Conservation (phyloP, 331 rosid genomes). For the Saraca asoca region DNA sequence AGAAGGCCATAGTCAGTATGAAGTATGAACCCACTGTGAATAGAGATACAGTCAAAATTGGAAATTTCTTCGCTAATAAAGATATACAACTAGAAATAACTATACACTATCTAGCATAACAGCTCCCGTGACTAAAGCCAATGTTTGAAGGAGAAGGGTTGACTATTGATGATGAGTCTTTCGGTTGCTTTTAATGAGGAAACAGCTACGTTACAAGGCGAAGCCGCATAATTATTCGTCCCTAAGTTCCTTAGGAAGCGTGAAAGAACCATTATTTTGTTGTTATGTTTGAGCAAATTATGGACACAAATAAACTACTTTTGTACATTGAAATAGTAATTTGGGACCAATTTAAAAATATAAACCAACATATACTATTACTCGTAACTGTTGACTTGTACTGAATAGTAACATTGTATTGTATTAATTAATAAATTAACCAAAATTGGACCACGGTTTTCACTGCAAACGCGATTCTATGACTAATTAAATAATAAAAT, state of each 20-base stretch:
- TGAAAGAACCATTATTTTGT: conserved; percentile 5
- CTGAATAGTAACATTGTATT: neutral
- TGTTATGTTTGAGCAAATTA: conserved; percentile 1
- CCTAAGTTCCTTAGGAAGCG: conserved; percentile 4
- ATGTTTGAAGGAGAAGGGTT: no score
- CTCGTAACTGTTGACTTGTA: conserved; percentile 4
- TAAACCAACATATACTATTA: neutral
- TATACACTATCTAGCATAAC: neutral
- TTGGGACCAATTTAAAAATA: neutral
- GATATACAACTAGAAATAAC: neutral
- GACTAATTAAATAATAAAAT: neutral
- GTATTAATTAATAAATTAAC: neutral
- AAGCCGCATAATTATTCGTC: neutral
- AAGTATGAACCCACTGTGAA: neutral
- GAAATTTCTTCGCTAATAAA: neutral
- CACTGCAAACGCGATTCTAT: no score
- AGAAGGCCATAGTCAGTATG: neutral
- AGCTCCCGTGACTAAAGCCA: no score
- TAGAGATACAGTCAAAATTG: neutral
- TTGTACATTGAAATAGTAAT: conserved; percentile 9
- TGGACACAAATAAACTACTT: neutral
- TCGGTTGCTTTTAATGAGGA: neutral
- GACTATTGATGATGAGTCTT: neutral
- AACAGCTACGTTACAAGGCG: neutral
- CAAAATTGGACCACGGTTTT: conserved; percentile 27